These are phyloP conservation scores for Coemansia sp. DNA, from an alignment of 192 early-diverging fungal genomes.

Conservation along the genomic window DNA sequence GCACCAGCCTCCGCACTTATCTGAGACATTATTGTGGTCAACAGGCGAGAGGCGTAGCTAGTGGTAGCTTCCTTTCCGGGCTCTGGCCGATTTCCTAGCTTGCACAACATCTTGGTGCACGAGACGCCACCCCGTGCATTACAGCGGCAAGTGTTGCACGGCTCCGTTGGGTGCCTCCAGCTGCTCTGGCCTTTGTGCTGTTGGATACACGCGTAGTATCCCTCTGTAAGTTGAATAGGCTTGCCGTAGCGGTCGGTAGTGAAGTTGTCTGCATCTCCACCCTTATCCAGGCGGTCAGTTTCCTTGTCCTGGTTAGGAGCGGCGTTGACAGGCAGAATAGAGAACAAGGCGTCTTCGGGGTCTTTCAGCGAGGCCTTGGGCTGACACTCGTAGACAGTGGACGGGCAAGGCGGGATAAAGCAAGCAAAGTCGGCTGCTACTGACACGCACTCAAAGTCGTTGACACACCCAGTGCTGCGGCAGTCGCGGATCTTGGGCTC, in stretches of 20 bases:
- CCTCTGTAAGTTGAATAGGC: constrained; percentile 24
- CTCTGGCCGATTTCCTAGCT: neutral
- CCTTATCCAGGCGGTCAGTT: neutral
- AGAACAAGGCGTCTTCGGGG: constrained; percentile 20
- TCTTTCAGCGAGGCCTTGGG: constrained; percentile 27
- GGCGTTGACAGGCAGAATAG: constrained; percentile 13
- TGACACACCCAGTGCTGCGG: constrained; percentile 33
- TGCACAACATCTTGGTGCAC: constrained; percentile 51
- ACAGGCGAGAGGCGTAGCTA: constrained; percentile 7
- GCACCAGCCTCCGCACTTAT: neutral
- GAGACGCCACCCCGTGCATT: constrained; percentile 24
- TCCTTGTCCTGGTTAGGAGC: neutral
- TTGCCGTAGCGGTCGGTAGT: constrained; percentile 3
- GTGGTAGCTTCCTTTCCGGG: neutral
- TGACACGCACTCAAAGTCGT: constrained; percentile 29
- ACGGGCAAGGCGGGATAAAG: constrained; percentile 37
- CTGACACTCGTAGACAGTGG: constrained; percentile 32
- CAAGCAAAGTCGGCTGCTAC: constrained; percentile 29
- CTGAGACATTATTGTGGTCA: constrained; percentile 28
- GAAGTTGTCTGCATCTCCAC: neutral
- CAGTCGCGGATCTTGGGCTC: constrained; percentile 32
- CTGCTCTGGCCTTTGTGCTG: constrained; percentile 26
- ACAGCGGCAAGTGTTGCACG: constrained; percentile 47
- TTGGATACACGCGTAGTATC: constrained; percentile 35
- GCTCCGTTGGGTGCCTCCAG: constrained; percentile 33